Evolutionary conservation across 352 stramenopile genomes (phyloP).

Genomic region (Pythium rishiriense): DNA sequence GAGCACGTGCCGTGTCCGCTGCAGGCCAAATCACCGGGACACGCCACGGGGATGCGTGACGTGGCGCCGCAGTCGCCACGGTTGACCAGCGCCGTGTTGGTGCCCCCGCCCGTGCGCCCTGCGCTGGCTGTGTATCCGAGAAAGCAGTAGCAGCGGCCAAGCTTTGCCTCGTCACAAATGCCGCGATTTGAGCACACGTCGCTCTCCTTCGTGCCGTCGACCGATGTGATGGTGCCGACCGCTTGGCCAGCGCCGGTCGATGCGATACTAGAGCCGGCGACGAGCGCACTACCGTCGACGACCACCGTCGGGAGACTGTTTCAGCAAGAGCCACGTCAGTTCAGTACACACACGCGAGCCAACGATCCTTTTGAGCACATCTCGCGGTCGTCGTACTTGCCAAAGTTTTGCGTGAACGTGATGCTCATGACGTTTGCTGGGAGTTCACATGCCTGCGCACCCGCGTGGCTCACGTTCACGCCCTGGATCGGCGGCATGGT

Average conservation of each 20-base stretch:
- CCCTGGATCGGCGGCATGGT: slow-evolving; percentile 56
- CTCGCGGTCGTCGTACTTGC: slow-evolving; percentile 52
- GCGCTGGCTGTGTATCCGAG: slow-evolving; percentile 70
- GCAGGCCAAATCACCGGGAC: slow-evolving; percentile 67
- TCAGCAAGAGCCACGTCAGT: background rate
- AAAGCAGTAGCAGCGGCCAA: slow-evolving; percentile 65
- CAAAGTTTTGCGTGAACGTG: slow-evolving; percentile 83
- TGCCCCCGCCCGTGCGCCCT: slow-evolving; percentile 50
- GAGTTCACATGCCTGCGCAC: slow-evolving; percentile 59
- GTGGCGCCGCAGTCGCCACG: slow-evolving; percentile 65
- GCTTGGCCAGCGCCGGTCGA: slow-evolving; percentile 25
- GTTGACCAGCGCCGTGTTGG: slow-evolving; percentile 40
- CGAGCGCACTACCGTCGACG: slow-evolving; percentile 36
- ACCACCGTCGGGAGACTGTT: slow-evolving; percentile 60
- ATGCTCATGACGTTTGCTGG: slow-evolving; percentile 63
- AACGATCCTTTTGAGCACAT: too few relatives aligned
- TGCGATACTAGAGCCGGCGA: slow-evolving; percentile 35
- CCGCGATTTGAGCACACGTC: slow-evolving; percentile 67
- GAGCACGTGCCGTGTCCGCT: slow-evolving; percentile 82
- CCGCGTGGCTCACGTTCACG: slow-evolving; percentile 52
- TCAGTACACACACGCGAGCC: background rate
- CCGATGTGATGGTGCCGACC: slow-evolving; percentile 35
- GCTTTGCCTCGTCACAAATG: slow-evolving; percentile 51
- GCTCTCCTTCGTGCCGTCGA: slow-evolving; percentile 71
- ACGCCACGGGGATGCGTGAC: slow-evolving; percentile 58